These are phyloP conservation scores for Xerocomus amazonicus DNA, from an alignment of 1,284 basidiomycete genomes.

Conservation along the genomic window DNA sequence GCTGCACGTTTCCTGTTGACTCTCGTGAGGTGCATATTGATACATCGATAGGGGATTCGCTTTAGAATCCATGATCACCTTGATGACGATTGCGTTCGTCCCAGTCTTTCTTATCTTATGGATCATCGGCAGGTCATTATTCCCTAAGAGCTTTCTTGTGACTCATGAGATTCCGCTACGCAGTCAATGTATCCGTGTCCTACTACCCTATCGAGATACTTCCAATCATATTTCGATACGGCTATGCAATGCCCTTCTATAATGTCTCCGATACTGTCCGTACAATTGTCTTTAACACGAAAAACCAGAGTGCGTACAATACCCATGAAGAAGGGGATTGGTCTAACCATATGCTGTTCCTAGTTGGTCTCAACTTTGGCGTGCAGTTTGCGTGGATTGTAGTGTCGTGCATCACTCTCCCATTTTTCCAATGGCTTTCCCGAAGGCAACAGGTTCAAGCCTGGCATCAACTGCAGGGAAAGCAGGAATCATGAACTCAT, in stretches of 20 bases:
- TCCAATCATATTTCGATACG: slow-evolving; percentile 63
- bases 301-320: slow-evolving; percentile 48
- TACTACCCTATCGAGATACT: slow-evolving; percentile 64
- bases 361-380: slow-evolving; percentile 60
- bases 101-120: slow-evolving; percentile 62
- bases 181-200: slow-evolving; percentile 67
- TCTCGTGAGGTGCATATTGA: not conserved
- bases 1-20: slow-evolving; percentile 36
- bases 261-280: slow-evolving; percentile 60
- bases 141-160: not conserved
- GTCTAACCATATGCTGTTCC: slow-evolving; percentile 6
- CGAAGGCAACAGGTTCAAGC: slow-evolving; percentile 31
- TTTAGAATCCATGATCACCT: slow-evolving; percentile 57
- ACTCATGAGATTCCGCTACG: not conserved
- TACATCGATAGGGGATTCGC: slow-evolving; percentile 48
- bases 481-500: not conserved
- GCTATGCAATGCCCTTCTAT: slow-evolving; percentile 71
- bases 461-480: slow-evolving; percentile 21
- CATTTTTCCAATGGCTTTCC: slow-evolving; percentile 42
- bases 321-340: not conserved
- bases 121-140: slow-evolving; percentile 53
- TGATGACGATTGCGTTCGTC: slow-evolving; percentile 51
- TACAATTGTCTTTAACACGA: slow-evolving; percentile 65
- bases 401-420: slow-evolving; percentile 50
- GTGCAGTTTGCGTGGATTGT: slow-evolving; percentile 53